Evolutionary conservation across 1,284 basidiomycete genomes (phyloP).

Genomic region (Ustilago nuda): DNA sequence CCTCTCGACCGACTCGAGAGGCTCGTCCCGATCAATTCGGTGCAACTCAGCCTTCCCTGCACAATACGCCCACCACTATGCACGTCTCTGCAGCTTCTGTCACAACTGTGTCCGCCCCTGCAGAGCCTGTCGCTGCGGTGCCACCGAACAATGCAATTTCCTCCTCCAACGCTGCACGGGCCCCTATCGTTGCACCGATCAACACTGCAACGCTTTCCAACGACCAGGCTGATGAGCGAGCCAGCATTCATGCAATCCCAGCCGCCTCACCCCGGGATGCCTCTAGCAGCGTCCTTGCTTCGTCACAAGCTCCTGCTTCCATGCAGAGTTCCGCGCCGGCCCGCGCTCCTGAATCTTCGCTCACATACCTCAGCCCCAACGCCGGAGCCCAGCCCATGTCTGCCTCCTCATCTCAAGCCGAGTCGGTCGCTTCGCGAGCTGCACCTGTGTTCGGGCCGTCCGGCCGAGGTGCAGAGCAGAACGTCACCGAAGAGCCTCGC

Average conservation of each 20-base stretch:
- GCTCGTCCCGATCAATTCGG: conserved; percentile 17
- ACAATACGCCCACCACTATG: conserved; percentile 4
- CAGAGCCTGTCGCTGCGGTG: conserved; percentile 16
- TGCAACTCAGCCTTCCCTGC: conserved; percentile 5
- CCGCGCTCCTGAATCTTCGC: conserved; percentile 26
- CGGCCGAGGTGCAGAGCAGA: conserved; percentile 44
- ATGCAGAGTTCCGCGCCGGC: neutral
- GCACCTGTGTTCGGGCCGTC: conserved; percentile 42
- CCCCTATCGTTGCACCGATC: conserved; percentile 15
- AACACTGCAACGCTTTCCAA: neutral
- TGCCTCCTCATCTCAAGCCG: conserved; percentile 10
- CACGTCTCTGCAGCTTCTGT: conserved; percentile 13
- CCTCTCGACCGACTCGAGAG: conserved; percentile 20
- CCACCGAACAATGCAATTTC: conserved; percentile 19
- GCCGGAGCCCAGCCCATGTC: conserved; percentile 14
- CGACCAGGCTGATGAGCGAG: conserved; percentile 16
- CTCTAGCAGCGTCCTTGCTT: conserved; percentile 9
- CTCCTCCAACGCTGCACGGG: conserved; percentile 15
- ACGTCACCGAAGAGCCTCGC: conserved; percentile 19
- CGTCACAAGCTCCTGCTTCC: neutral
- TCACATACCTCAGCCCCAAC: conserved; percentile 31
- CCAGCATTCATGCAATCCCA: conserved; percentile 13
- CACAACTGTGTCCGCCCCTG: conserved; percentile 20
- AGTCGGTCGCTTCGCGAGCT: conserved; percentile 13
- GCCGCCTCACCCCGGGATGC: neutral